Percentiles rank a stretch among this genome's conserved stretches.
Evolutionary conservation across 257 asterid species (phyloP).

Genomic region (Solanum sejunctum): DNA sequence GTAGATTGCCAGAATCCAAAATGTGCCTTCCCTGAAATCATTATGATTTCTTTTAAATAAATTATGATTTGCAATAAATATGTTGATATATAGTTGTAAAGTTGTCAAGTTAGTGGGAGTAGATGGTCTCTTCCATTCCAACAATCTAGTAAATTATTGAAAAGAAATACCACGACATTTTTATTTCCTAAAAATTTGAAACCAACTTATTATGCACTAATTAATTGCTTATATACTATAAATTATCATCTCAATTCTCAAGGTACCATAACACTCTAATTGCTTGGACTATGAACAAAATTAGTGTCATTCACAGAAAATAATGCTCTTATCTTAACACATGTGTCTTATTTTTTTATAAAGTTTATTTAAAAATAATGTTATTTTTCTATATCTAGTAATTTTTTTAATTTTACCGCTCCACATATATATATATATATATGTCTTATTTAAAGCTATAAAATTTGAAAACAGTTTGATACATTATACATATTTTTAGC

Average conservation of each 20-base stretch:
- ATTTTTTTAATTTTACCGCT: no score
- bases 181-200: background rate
- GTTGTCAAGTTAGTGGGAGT: background rate
- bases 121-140: background rate
- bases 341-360: no score
- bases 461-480: background rate
- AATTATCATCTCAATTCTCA: background rate
- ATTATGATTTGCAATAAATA: background rate
- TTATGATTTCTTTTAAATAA: background rate
- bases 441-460: background rate
- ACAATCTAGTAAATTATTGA: background rate
- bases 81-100: background rate
- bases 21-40: background rate
- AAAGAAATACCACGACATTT: background rate
- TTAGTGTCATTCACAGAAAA: background rate
- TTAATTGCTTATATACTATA: background rate
- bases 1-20: background rate
- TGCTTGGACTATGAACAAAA: background rate
- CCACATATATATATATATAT: no score
- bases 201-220: background rate
- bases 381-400: no score
- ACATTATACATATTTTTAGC: background rate
- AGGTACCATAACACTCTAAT: background rate
- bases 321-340: no score
- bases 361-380: no score